Evolutionary conservation across 2,329 filamentous ascomycete species (phyloP).

Genomic region (Chaetomiaceae sp.): DNA sequence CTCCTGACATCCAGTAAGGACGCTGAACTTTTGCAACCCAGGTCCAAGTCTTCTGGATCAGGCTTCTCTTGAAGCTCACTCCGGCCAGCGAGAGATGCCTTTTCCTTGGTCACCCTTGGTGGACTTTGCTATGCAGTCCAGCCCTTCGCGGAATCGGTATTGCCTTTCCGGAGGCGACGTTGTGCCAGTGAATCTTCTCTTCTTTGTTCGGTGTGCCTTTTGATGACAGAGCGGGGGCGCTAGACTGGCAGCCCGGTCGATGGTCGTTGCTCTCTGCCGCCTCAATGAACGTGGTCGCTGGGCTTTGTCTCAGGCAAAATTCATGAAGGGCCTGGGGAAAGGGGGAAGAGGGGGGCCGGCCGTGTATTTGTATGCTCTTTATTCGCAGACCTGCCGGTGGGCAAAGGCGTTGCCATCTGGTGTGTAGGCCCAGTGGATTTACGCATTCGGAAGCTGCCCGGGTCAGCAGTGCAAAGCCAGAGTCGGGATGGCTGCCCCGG

Average conservation of each 20-base stretch:
- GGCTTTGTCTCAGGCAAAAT: slow-evolving; percentile 25
- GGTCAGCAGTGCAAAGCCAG: slow-evolving; percentile 13
- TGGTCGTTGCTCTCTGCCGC: slow-evolving; percentile 20
- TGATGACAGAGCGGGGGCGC: slow-evolving; percentile 11
- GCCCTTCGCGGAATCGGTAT: slow-evolving; percentile 7
- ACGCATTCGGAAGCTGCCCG: slow-evolving; percentile 26
- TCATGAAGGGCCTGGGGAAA: slow-evolving; percentile 18
- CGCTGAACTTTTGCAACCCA: slow-evolving; percentile 5
- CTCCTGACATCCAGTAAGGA: slow-evolving; percentile 10
- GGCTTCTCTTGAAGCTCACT: slow-evolving; percentile 7
- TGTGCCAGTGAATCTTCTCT: slow-evolving; percentile 11
- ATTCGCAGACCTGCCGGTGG: slow-evolving; percentile 11
- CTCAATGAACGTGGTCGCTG: slow-evolving; percentile 20
- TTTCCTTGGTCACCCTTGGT: slow-evolving; percentile 5
- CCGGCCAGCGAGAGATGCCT: slow-evolving; percentile 8
- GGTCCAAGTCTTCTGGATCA: slow-evolving; percentile 9
- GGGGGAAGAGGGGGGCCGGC: slow-evolving; percentile 15
- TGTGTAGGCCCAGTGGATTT: slow-evolving; percentile 13
- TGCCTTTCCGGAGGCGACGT: slow-evolving; percentile 16
- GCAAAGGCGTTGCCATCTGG: slow-evolving; percentile 14
- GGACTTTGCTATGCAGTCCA: slow-evolving; percentile 7
- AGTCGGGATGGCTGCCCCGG: slow-evolving; percentile 16
- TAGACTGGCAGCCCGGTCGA: slow-evolving; percentile 15
- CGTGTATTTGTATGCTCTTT: slow-evolving; percentile 28
- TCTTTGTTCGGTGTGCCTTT: slow-evolving; percentile 20